Conservation (phyloP, 257 asterid genomes). For the Rhazya stricta region DNA sequence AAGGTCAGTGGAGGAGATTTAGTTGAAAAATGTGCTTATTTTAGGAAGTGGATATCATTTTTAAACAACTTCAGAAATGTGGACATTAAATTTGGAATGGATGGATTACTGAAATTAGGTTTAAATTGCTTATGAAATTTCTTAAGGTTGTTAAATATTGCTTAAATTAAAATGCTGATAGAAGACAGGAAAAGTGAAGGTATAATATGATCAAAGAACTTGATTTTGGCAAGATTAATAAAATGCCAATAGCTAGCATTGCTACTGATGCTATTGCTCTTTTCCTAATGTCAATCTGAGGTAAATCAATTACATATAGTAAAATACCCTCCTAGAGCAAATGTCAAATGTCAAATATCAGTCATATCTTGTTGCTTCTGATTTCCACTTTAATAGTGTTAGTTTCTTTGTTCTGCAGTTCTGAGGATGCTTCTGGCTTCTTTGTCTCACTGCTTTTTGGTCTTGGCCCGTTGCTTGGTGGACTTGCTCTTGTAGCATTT, state of each 20-base stretch:
- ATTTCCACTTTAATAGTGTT: neutral
- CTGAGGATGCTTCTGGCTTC: constrained; percentile 91
- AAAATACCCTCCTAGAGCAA: neutral
- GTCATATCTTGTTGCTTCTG: neutral
- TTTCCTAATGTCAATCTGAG: neutral
- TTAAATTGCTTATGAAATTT: neutral
- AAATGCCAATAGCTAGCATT: neutral
- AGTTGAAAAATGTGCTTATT: neutral
- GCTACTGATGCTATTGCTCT: neutral
- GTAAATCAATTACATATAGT: neutral
- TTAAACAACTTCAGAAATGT: neutral
- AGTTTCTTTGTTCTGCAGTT: constrained; percentile 39
- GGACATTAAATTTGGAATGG: neutral
- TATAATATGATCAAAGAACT: neutral
- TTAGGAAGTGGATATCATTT: neutral
- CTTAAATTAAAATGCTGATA: neutral
- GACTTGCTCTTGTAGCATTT: constrained; percentile 67
- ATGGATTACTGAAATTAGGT: neutral
- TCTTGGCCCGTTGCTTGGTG: constrained; percentile 89
- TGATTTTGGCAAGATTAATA: neutral
- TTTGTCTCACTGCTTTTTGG: constrained; percentile 85
- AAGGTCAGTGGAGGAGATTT: neutral
- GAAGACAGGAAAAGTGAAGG: neutral
- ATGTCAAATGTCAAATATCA: no score
- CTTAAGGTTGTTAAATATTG: neutral